Percentiles rank a stretch among this genome's conserved stretches.
Conservation (phyloP, 1,139 yeast genomes). For the Yamadazyma membranifaciens region DNA sequence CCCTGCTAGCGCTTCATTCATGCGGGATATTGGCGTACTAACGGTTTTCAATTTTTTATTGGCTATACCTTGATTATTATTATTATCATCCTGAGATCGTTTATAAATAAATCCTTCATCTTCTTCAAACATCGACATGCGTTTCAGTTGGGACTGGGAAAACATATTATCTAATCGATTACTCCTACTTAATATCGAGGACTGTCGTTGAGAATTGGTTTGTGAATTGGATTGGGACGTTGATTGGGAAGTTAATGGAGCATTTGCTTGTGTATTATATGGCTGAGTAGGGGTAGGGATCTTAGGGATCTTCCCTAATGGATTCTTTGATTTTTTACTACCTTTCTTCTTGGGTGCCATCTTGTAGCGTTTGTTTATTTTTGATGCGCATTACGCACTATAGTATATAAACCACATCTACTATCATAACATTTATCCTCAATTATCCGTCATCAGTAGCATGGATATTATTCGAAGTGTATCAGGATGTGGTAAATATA, state of each 20-base stretch:
- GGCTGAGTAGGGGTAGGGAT: slow-evolving; percentile 1
- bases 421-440: too few species aligned
- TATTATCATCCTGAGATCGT: slow-evolving; percentile 21
- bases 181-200: slow-evolving; percentile 15
- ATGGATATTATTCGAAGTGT: slow-evolving; percentile 1
- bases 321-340: neutral
- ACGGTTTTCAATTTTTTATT: slow-evolving; percentile 17
- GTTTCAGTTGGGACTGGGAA: slow-evolving; percentile 15
- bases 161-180: slow-evolving; percentile 28
- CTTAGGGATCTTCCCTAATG: slow-evolving; percentile 3
- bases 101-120: slow-evolving; percentile 48
- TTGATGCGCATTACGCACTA: neutral
- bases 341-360: slow-evolving; percentile 17
- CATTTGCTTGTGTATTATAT: neutral
- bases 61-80: slow-evolving; percentile 10
- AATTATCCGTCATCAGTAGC: too few species aligned
- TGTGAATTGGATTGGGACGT: slow-evolving; percentile 1
- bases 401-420: neutral
- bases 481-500: slow-evolving; percentile 11
- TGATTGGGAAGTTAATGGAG: slow-evolving; percentile 3
- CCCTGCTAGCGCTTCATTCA: slow-evolving; percentile 27
- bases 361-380: slow-evolving; percentile 3
- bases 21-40: slow-evolving; percentile 27
- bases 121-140: slow-evolving; percentile 30
- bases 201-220: neutral